Evolutionary conservation across 441 rosid genomes (phyloP).

Genomic region (Sinapis alba): DNA sequence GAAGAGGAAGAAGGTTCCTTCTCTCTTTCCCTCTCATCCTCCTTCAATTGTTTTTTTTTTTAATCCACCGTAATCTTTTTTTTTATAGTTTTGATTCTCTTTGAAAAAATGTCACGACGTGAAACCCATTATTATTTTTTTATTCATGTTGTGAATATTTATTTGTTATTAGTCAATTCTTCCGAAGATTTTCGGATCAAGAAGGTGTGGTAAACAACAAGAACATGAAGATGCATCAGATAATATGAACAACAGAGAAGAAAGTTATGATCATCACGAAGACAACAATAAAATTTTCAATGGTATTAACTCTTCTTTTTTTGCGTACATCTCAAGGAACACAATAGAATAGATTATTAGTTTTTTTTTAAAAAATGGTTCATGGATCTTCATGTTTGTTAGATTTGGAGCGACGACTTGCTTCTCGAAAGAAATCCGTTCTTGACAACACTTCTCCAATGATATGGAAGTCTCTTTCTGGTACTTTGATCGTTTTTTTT

Average conservation of each 20-base stretch:
- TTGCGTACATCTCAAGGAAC: constrained; percentile 23
- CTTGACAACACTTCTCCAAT: constrained; percentile 48
- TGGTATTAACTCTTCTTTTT: constrained; percentile 22
- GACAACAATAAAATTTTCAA: constrained; percentile 24
- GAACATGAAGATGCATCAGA: constrained; percentile 34
- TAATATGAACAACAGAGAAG: constrained; percentile 44
- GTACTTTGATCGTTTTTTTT: constrained; percentile 3
- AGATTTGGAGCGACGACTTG: constrained; percentile 57
- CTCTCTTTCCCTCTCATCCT: not conserved
- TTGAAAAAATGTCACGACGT: constrained; percentile 35
- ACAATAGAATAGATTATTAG: not conserved
- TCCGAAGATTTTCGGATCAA: constrained; percentile 74
- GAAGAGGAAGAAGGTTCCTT: constrained; percentile 71
- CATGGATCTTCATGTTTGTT: not conserved
- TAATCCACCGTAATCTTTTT: not conserved
- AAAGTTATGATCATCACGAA: constrained; percentile 28
- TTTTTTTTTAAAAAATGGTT: not conserved
- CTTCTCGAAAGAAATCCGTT: constrained; percentile 50
- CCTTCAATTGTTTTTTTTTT: not conserved
- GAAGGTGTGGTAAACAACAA: constrained; percentile 44
- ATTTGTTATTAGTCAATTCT: constrained; percentile 54
- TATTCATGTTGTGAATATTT: not conserved
- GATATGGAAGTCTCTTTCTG: constrained; percentile 32
- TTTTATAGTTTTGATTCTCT: not conserved
- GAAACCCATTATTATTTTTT: constrained; percentile 6